phyloP scores from a whole-genome alignment of 768 basidiomycete species.

The Lactarius akahatsu region DNA sequence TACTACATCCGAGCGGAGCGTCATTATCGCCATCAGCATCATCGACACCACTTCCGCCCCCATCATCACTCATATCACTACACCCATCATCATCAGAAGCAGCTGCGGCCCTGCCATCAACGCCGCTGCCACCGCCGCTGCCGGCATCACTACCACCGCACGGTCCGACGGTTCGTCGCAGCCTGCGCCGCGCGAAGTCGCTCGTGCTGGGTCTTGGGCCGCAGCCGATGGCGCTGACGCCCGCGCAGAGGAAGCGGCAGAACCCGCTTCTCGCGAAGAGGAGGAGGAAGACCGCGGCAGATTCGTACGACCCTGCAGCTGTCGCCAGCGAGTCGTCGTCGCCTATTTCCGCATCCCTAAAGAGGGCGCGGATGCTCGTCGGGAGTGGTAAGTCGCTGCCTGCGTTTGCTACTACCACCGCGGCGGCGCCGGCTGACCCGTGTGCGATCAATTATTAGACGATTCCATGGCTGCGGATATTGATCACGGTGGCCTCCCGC shows the following conservation, averaged over 20 bases:
- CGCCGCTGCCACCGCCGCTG: neutral
- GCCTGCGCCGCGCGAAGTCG: constrained; percentile 24
- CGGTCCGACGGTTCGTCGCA: constrained; percentile 15
- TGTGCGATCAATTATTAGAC: constrained; percentile 36
- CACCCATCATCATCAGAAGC: constrained; percentile 1
- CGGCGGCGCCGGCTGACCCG: neutral
- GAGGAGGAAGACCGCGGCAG: neutral
- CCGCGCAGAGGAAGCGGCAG: constrained; percentile 17
- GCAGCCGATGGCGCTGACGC: neutral
- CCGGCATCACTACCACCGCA: neutral
- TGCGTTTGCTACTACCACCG: neutral
- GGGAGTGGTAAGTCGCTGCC: constrained; percentile 39
- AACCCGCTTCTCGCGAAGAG: neutral
- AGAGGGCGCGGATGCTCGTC: constrained; percentile 29
- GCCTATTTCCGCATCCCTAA: constrained; percentile 31
- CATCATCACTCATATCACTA: neutral
- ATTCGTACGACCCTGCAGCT: neutral
- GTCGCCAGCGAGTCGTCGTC: constrained; percentile 22
- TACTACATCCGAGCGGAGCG: neutral
- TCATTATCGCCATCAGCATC: neutral
- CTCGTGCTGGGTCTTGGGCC: neutral
- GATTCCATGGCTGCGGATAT: constrained; percentile 47
- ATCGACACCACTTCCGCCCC: neutral
- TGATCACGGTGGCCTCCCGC: constrained; percentile 11
- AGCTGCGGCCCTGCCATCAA: neutral